Conservation (phyloP, 768 basidiomycete genomes). For the Sistotremastrum niveocremeum region DNA sequence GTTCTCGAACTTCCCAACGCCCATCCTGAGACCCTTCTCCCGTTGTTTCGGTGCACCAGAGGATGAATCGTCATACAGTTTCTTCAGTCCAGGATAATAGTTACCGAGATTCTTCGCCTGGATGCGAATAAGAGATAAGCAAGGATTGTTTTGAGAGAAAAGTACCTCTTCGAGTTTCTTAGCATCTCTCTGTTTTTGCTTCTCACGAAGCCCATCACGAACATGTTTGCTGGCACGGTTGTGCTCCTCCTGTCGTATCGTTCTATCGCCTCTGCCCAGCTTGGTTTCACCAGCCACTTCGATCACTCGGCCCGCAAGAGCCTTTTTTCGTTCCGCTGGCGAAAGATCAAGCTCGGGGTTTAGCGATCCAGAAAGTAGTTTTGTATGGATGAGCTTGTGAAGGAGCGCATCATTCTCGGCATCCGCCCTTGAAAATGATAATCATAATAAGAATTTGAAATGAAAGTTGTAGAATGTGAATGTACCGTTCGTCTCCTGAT, state of each 20-base stretch:
- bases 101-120: conserved; percentile 79
- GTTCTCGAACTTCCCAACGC: conserved; percentile 60
- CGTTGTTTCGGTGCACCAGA: conserved; percentile 23
- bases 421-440: conserved; percentile 39
- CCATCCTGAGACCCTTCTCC: conserved; percentile 59
- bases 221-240: conserved; percentile 61
- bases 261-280: conserved; percentile 61
- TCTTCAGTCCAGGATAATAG: conserved; percentile 70
- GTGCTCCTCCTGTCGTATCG: conserved; percentile 46
- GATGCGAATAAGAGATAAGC: conserved; percentile 4
- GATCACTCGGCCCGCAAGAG: conserved; percentile 62
- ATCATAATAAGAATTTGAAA: neutral
- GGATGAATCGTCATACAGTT: conserved; percentile 35
- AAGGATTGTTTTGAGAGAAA: neutral
- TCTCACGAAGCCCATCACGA: conserved; percentile 52
- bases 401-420: conserved; percentile 65
- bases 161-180: conserved; percentile 56
- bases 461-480: neutral
- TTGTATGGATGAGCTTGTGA: conserved; percentile 69
- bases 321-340: conserved; percentile 57
- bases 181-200: conserved; percentile 41
- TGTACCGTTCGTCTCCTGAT: conserved; percentile 45
- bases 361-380: conserved; percentile 61
- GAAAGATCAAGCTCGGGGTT: conserved; percentile 46
- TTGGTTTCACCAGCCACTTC: conserved; percentile 57